Percentiles rank a stretch among this genome's conserved stretches.
Conservation (phyloP, 257 asterid species). For the Fraxinus cuspidata region DNA sequence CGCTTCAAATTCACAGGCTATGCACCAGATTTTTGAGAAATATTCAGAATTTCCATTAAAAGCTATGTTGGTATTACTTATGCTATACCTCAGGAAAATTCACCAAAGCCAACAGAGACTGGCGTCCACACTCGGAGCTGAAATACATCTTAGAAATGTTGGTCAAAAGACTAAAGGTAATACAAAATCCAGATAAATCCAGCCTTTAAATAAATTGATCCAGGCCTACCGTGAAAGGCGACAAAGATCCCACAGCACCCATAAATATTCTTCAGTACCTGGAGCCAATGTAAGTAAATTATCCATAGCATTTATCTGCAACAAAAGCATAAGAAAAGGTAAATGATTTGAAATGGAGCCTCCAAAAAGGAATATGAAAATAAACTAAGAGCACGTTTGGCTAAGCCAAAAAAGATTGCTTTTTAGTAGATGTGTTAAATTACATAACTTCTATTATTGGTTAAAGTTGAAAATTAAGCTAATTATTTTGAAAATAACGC, state of each 20-base stretch:
- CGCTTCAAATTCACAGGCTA: neutral
- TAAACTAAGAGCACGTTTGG: neutral
- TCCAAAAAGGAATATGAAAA: neutral
- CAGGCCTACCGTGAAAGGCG: conserved; percentile 76
- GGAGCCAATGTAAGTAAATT: conserved; percentile 68
- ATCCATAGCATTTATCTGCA: conserved; percentile 76
- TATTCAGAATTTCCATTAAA: neutral
- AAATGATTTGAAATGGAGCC: conserved; percentile 20
- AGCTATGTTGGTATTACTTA: neutral
- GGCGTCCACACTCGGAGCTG: conserved; percentile 97
- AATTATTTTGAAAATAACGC: neutral
- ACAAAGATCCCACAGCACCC: conserved; percentile 97
- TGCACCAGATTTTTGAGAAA: neutral
- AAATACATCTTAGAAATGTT: conserved; percentile 31
- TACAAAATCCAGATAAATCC: conserved; percentile 7
- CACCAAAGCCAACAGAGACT: conserved; percentile 81
- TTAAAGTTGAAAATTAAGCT: neutral
- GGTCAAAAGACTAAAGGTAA: conserved; percentile 20
- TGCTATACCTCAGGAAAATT: conserved; percentile 86
- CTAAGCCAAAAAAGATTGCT: neutral
- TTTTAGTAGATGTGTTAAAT: neutral
- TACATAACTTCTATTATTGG: neutral
- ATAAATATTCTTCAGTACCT: conserved; percentile 78
- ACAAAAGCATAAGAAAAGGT: conserved; percentile 24
- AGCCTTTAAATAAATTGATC: conserved; percentile 21